Conservation (phyloP, 1,284 basidiomycete genomes). For the Neonothopanus nambi region DNA sequence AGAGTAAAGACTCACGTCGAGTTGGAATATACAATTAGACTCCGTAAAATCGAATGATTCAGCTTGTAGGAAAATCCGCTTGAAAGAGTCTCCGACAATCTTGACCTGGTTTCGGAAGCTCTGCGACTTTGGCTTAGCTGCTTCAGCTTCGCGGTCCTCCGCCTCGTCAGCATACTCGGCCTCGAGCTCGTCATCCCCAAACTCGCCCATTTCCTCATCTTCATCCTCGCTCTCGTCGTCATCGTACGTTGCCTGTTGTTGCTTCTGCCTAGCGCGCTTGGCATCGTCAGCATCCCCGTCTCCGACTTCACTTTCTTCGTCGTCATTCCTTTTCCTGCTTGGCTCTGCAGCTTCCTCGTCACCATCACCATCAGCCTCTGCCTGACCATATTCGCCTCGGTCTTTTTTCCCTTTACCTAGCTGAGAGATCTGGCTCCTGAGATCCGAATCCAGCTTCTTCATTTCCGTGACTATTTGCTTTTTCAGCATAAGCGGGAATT, state of each 20-base stretch:
- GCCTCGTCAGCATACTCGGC: slow-evolving; percentile 60
- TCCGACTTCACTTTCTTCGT: slow-evolving; percentile 66
- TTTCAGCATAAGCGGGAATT: slow-evolving; percentile 84
- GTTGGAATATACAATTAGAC: slow-evolving; percentile 72
- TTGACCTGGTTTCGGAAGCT: slow-evolving; percentile 26
- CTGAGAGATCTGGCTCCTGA: slow-evolving; percentile 78
- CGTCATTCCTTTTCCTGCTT: slow-evolving; percentile 43
- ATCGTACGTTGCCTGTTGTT: slow-evolving; percentile 76
- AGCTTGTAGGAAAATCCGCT: slow-evolving; percentile 54
- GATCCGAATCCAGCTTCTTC: slow-evolving; percentile 82
- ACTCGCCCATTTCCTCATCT: slow-evolving; percentile 39
- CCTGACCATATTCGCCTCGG: slow-evolving; percentile 38
- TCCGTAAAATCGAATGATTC: slow-evolving; percentile 80
- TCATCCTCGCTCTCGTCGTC: slow-evolving; percentile 54
- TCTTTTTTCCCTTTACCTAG: slow-evolving; percentile 80
- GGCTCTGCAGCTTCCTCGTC: slow-evolving; percentile 48
- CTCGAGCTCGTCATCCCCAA: slow-evolving; percentile 67
- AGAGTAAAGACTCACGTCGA: slow-evolving; percentile 57
- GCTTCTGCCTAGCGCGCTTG: slow-evolving; percentile 67
- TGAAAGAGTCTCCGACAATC: slow-evolving; percentile 44
- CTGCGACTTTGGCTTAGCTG: slow-evolving; percentile 29
- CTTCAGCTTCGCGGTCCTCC: slow-evolving; percentile 30
- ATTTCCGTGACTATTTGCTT: slow-evolving; percentile 88
- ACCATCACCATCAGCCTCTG: slow-evolving; percentile 47
- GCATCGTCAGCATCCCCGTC: slow-evolving; percentile 80